phyloP scores from a whole-genome alignment of 768 basidiomycete genomes.

The Rhizopogon vulgaris region DNA sequence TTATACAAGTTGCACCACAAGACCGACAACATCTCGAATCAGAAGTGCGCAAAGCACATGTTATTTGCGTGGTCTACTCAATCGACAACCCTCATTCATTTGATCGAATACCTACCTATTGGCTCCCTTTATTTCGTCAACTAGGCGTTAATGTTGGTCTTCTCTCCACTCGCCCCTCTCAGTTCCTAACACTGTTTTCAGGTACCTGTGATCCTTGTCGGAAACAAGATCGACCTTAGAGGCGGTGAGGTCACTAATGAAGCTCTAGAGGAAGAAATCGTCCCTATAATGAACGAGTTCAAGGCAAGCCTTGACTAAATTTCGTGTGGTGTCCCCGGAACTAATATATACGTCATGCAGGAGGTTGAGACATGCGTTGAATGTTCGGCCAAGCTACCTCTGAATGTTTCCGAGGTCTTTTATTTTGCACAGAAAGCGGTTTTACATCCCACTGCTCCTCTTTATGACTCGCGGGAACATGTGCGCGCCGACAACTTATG shows the following conservation, averaged over 20 bases:
- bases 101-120: conserved; percentile 95
- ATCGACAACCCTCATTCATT: conserved; percentile 97
- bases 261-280: conserved; percentile 88
- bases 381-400: conserved; percentile 83
- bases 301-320: conserved; percentile 50
- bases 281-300: conserved; percentile 98
- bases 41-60: conserved; percentile 95
- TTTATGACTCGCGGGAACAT: conserved; percentile 96
- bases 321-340: background rate
- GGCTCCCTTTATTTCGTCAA: conserved; percentile 92
- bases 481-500: conserved; percentile 39
- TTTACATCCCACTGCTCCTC: conserved; percentile 90
- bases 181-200: conserved; percentile 22
- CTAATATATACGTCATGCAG: conserved; percentile 35
- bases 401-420: conserved; percentile 96
- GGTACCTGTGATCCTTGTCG: conserved; percentile 95
- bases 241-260: conserved; percentile 93
- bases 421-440: conserved; percentile 99
- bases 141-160: conserved; percentile 86
- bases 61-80: conserved; percentile 95
- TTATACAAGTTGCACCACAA: conserved; percentile 64
- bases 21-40: conserved; percentile 87
- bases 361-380: conserved; percentile 99
- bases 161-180: background rate
- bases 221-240: conserved; percentile 96